Conservation (phyloP, 2,329 filamentous ascomycete genomes). For the Aureobasidium sp. region DNA sequence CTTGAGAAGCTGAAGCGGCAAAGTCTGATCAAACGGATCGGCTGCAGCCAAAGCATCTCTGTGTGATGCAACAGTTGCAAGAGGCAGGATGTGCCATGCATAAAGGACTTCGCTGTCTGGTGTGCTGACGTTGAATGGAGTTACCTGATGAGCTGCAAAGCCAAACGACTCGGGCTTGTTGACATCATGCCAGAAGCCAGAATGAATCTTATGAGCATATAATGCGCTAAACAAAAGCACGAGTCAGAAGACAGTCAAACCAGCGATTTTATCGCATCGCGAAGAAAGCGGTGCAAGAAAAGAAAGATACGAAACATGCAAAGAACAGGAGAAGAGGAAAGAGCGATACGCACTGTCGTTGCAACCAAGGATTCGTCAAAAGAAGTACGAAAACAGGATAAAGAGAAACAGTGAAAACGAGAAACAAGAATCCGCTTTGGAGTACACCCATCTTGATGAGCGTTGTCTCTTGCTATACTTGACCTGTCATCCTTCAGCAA, state of each 20-base stretch:
- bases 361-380: conserved; percentile 62
- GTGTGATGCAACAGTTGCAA: conserved; percentile 67
- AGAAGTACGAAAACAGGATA: conserved; percentile 62
- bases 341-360: conserved; percentile 62
- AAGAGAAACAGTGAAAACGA: conserved; percentile 50
- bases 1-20: conserved; percentile 44
- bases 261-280: too few relatives aligned
- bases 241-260: conserved; percentile 1
- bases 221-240: conserved; percentile 52
- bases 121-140: conserved; percentile 71
- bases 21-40: conserved; percentile 33
- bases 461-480: not conserved
- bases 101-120: conserved; percentile 72
- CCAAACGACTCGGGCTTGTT: conserved; percentile 76
- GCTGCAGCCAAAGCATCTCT: conserved; percentile 53
- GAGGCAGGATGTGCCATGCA: conserved; percentile 83
- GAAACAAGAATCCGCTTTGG: conserved; percentile 31
- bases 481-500: conserved; percentile 10
- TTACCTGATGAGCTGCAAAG: conserved; percentile 82
- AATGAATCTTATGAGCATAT: conserved; percentile 75
- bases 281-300: not conserved
- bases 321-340: not conserved
- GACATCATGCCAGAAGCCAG: conserved; percentile 66
- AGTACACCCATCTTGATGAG: conserved; percentile 14
- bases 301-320: not conserved